These are phyloP conservation scores for Penicillium manginii DNA, from an alignment of 495 filamentous ascomycete genomes.

Conservation along the genomic window DNA sequence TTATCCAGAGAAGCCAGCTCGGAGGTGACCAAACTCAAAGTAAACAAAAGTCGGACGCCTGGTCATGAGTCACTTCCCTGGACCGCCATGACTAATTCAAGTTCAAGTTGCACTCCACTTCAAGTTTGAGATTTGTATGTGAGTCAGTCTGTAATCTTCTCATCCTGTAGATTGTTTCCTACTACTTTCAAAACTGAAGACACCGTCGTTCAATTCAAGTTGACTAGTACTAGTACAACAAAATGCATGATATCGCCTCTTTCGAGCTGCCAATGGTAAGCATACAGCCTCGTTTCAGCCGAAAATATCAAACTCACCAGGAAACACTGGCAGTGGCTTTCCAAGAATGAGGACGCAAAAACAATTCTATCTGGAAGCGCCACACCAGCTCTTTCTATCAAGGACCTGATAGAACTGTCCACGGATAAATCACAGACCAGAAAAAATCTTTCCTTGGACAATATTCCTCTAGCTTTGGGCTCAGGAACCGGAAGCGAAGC, in stretches of 20 bases:
- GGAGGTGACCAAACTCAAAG: too few species aligned
- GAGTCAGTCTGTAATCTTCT: too few species aligned
- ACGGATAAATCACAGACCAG: slow-evolving; percentile 12
- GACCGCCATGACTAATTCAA: background rate
- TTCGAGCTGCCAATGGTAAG: background rate
- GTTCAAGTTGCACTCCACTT: too few species aligned
- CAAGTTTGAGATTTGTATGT: too few species aligned
- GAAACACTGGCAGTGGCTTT: background rate
- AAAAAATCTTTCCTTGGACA: slow-evolving; percentile 6
- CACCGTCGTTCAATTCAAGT: too few species aligned
- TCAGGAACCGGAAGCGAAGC: slow-evolving; percentile 8
- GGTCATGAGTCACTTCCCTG: background rate
- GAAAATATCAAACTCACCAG: background rate
- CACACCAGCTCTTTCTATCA: slow-evolving; percentile 10
- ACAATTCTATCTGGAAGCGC: slow-evolving; percentile 11
- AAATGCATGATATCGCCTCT: background rate
- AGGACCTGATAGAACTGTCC: slow-evolving; percentile 17
- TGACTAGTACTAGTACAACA: background rate
- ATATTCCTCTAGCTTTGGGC: slow-evolving; percentile 4
- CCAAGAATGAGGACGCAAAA: background rate
- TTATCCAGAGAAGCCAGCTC: too few species aligned
- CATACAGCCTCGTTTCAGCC: background rate
- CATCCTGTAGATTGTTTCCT: too few species aligned
- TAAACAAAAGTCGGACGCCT: too few species aligned
- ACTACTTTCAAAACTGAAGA: too few species aligned